These are phyloP conservation scores for Microcos paniculata DNA, from an alignment of 345 rosid species.

Conservation along the genomic window DNA sequence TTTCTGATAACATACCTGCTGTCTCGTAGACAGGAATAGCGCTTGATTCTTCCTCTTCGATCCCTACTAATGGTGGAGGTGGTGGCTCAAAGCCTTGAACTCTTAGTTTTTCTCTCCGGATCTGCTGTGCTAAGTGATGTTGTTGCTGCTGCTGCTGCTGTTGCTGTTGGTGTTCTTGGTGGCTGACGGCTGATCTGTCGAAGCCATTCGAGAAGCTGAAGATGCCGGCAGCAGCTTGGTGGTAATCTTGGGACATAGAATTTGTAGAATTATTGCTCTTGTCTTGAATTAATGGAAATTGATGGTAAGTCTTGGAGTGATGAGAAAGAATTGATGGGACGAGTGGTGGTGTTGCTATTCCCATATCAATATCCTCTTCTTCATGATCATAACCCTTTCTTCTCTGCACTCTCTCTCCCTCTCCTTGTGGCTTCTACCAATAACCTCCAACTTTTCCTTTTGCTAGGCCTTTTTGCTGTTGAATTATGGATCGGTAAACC, in stretches of 20 bases:
- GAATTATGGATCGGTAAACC: slow-evolving; percentile 28
- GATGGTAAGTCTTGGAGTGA: slow-evolving; percentile 25
- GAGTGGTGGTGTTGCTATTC: slow-evolving; percentile 54
- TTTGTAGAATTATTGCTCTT: slow-evolving; percentile 28
- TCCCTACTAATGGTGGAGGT: slow-evolving; percentile 50
- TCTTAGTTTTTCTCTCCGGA: slow-evolving; percentile 69
- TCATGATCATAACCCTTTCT: slow-evolving; percentile 25
- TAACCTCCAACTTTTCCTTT: neutral
- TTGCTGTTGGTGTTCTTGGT: slow-evolving; percentile 31
- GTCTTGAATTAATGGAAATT: slow-evolving; percentile 6
- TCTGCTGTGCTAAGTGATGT: slow-evolving; percentile 59
- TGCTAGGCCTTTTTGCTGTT: slow-evolving; percentile 5
- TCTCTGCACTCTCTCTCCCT: neutral
- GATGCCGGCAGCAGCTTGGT: slow-evolving; percentile 42
- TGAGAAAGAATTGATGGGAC: slow-evolving; percentile 24
- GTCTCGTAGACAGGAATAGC: slow-evolving; percentile 65
- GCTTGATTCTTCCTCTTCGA: slow-evolving; percentile 50
- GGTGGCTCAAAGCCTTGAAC: slow-evolving; percentile 39
- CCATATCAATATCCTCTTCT: slow-evolving; percentile 60
- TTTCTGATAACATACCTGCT: slow-evolving; percentile 91
- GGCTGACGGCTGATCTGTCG: slow-evolving; percentile 41
- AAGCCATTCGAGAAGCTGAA: slow-evolving; percentile 76
- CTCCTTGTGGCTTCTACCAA: too few species aligned
- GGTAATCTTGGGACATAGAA: slow-evolving; percentile 90
- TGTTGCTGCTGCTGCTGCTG: slow-evolving; percentile 48